Base-by-base conservation (phyloP, 441 rosid genomes). In the Erodium moschatum region DNA sequence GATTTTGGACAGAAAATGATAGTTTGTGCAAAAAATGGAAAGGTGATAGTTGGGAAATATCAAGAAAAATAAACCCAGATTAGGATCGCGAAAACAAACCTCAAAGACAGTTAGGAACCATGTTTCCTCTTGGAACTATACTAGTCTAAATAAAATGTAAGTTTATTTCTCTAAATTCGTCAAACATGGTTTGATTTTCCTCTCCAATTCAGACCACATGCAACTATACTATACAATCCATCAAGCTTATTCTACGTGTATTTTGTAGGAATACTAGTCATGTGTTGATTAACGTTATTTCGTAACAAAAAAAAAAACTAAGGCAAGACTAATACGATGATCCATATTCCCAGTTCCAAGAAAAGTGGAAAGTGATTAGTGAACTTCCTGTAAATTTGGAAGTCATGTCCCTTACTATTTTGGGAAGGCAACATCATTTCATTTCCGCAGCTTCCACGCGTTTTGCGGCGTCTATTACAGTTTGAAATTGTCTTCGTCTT, bases 401-500 rank as follows among this genome's bases (percentile, higher is more conserved):
- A n/a, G 19, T 16, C 60, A 16, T 6, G 60, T 56, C 13, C 1
- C 5, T 9, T 58, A 19, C 64, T 58, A 58, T 58, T 58, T 58
- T 58, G 29, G 12, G 64, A 10, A 16, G 1, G 6, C 3, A 48
- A n/a, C 13, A 13, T 52, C 58, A 16, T 52, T 52, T 10, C 62
- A 56, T 56, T 56, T 56, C 19, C 63, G 13, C 31, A 20, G 27
- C 31, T 60, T 4, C 13, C 31, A 11, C 64, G 64, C 31, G 21
- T 20, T 60, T 20, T 9, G 64, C 64, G 64, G 33, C 64, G 64
- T 7, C 27, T 19, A 20, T 60, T 10, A 60, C 6, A 60, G 11
- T 60, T 60, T 60, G 64, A 60, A 60, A 20, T 60, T 60, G 64
- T 60, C 64, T 11, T 60, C 64, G 64, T 60, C 64, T 4, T 20